These are phyloP conservation scores for Saraca asoca DNA, from an alignment of 331 rosid species.

Conservation along the genomic window DNA sequence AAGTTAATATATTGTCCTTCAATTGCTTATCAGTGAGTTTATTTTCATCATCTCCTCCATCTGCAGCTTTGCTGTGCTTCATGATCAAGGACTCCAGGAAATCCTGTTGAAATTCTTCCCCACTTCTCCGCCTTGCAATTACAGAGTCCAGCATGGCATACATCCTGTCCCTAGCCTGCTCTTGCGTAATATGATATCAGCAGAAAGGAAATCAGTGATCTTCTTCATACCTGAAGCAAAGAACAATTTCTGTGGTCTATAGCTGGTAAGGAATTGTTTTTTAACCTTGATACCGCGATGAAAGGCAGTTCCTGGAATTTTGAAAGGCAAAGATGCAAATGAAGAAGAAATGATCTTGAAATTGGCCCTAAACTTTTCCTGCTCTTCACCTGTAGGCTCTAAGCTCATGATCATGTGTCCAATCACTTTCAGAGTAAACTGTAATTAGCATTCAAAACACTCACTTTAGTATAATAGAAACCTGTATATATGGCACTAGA, in stretches of 20 bases:
- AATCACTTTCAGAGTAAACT: conserved; percentile 88
- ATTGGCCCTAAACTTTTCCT: conserved; percentile 74
- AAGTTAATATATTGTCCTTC: conserved; percentile 78
- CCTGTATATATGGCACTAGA: not conserved
- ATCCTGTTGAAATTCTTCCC: conserved; percentile 66
- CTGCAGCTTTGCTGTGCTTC: conserved; percentile 58
- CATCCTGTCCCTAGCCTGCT: conserved; percentile 83
- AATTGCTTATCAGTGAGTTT: conserved; percentile 75
- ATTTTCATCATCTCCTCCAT: conserved; percentile 50
- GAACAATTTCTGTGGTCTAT: not conserved
- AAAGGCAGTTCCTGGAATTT: conserved; percentile 81
- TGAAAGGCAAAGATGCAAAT: conserved; percentile 80
- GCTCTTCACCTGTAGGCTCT: conserved; percentile 79
- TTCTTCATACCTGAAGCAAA: not conserved
- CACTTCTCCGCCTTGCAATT: conserved; percentile 60
- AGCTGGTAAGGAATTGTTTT: not conserved
- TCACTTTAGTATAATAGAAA: conserved; percentile 7
- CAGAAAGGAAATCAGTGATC: not conserved
- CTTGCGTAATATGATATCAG: not conserved
- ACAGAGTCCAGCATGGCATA: conserved; percentile 71
- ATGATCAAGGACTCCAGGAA: conserved; percentile 71
- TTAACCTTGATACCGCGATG: conserved; percentile 74
- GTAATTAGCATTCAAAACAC: conserved; percentile 30
- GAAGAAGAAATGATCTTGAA: conserved; percentile 82
- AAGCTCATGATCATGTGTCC: conserved; percentile 94